Evolutionary conservation across 352 stramenopile genomes (phyloP).

Genomic region (Phytophthora sansomeana): DNA sequence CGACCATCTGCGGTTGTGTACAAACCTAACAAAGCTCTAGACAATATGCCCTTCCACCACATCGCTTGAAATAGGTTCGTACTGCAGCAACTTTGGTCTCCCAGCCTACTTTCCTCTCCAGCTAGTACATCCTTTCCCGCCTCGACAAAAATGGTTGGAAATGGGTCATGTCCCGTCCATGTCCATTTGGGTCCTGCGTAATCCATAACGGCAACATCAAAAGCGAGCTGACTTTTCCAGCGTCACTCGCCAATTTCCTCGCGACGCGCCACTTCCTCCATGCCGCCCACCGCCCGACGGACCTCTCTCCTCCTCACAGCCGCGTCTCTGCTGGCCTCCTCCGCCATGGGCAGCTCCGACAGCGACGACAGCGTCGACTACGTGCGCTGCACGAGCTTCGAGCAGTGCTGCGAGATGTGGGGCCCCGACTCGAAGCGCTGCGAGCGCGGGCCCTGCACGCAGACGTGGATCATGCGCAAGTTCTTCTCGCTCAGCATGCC

Average conservation of each 20-base stretch:
- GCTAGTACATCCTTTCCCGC: no score
- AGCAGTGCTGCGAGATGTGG: conserved; percentile 55
- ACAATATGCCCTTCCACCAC: no score
- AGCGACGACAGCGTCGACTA: conserved; percentile 30
- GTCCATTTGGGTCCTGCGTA: conserved; percentile 19
- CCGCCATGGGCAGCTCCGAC: conserved; percentile 15
- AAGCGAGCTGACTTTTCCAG: conserved; percentile 3
- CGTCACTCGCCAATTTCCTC: conserved; percentile 23
- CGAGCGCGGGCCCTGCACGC: conserved; percentile 46
- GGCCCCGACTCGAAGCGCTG: conserved; percentile 52
- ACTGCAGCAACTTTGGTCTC: no score
- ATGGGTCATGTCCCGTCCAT: not conserved
- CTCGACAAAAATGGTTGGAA: not conserved
- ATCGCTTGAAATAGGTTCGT: no score
- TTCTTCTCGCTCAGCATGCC: conserved; percentile 64
- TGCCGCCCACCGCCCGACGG: conserved; percentile 4
- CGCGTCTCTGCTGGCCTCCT: not conserved
- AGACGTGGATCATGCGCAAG: conserved; percentile 48
- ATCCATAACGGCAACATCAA: conserved; percentile 9
- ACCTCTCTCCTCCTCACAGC: conserved; percentile 3
- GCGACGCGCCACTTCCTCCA: not conserved
- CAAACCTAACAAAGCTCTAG: no score
- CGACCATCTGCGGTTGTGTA: no score
- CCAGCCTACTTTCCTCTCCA: no score
- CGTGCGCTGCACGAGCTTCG: conserved; percentile 41